Evolutionary conservation across 164 flowering plant genomes (phyloP).

Genomic region (Santalum album): DNA sequence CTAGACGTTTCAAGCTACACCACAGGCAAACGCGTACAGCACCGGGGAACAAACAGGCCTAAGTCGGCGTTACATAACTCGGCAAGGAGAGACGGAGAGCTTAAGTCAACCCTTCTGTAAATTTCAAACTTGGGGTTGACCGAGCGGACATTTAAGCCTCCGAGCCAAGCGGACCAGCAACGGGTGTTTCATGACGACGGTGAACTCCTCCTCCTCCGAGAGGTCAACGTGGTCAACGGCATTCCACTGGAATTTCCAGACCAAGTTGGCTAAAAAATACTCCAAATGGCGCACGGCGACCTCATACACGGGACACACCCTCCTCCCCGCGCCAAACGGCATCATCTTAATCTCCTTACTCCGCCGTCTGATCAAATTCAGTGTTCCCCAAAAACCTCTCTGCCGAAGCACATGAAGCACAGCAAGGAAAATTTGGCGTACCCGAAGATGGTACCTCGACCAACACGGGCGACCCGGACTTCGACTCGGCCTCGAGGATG

Average conservation of each 20-base stretch:
- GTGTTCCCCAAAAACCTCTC: conserved; percentile 25
- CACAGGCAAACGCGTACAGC: too few species aligned
- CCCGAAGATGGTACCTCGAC: conserved; percentile 18
- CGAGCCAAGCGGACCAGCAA: background rate
- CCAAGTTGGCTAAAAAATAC: background rate
- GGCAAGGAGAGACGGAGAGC: too few species aligned
- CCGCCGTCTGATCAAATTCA: conserved; percentile 17
- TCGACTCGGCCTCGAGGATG: conserved; percentile 4
- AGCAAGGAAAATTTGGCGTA: conserved; percentile 28
- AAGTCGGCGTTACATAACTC: too few species aligned
- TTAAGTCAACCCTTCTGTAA: too few species aligned
- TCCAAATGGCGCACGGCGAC: background rate
- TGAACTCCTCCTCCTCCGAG: background rate
- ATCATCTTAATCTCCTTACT: conserved; percentile 23
- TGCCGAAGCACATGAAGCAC: conserved; percentile 41
- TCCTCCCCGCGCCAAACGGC: conserved; percentile 11
- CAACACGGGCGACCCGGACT: conserved; percentile 5
- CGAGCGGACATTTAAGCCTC: too few species aligned
- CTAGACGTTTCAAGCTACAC: too few species aligned
- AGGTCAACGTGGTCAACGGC: background rate
- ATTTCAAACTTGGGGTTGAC: too few species aligned
- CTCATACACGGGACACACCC: conserved; percentile 19
- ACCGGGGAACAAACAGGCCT: too few species aligned
- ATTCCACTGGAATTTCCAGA: background rate
- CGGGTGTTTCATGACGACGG: background rate